These are phyloP conservation scores for Hanseniaspora lachancei DNA, from an alignment of 805 yeast species.

Conservation along the genomic window DNA sequence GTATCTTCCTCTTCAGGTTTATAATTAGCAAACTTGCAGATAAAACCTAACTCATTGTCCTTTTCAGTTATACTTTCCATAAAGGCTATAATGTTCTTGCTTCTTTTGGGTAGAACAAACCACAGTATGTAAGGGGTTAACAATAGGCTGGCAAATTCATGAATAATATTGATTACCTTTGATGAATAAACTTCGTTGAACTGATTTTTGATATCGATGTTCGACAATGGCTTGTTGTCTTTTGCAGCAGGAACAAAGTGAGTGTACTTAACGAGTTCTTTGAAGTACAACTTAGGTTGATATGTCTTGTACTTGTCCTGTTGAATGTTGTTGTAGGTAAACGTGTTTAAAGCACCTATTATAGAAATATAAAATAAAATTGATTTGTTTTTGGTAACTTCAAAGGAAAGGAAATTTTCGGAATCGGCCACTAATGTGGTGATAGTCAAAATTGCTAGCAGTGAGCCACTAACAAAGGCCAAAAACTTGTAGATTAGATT, in stretches of 20 bases:
- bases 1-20: slow-evolving; percentile 26
- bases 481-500: slow-evolving; percentile 45
- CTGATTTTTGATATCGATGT: slow-evolving; percentile 70
- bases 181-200: slow-evolving; percentile 69
- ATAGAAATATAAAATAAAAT: slow-evolving; percentile 78
- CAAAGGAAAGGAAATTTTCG: slow-evolving; percentile 81
- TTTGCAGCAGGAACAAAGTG: slow-evolving; percentile 59
- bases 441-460: slow-evolving; percentile 75
- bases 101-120: slow-evolving; percentile 59
- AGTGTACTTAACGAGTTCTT: slow-evolving; percentile 70
- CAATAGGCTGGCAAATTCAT: slow-evolving; percentile 70
- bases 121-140: slow-evolving; percentile 84
- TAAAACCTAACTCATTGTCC: slow-evolving; percentile 89
- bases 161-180: slow-evolving; percentile 52
- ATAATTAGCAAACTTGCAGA: slow-evolving; percentile 89
- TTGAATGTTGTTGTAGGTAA: slow-evolving; percentile 51
- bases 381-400: slow-evolving; percentile 65
- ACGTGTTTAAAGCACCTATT: slow-evolving; percentile 77
- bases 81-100: slow-evolving; percentile 75
- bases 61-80: slow-evolving; percentile 81
- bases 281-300: slow-evolving; percentile 81
- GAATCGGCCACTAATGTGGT: slow-evolving; percentile 63
- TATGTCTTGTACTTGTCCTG: slow-evolving; percentile 59
- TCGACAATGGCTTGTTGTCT: slow-evolving; percentile 80
- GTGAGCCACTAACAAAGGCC: slow-evolving; percentile 72